Evolutionary conservation across 805 yeast genomes (phyloP).

Genomic region (Saccharomycopsis sp.): DNA sequence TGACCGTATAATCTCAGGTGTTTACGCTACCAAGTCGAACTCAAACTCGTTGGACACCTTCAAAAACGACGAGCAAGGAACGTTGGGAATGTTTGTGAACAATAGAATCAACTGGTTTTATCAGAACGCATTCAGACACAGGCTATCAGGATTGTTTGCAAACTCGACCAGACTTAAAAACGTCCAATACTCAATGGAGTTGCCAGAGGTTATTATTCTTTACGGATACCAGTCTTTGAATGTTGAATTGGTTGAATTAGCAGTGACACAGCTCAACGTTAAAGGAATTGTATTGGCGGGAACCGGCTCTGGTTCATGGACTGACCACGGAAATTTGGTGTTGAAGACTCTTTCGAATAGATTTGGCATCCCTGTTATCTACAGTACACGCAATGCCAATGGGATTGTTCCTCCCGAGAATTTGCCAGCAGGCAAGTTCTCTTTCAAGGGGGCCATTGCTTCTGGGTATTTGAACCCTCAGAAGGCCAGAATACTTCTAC

Average conservation of each 20-base stretch:
- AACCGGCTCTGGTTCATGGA: constrained; percentile 65
- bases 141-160: constrained; percentile 17
- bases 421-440: constrained; percentile 20
- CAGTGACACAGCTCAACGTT: constrained; percentile 38
- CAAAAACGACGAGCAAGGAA: constrained; percentile 62
- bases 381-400: constrained; percentile 62
- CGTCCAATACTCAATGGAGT: constrained; percentile 13
- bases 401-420: constrained; percentile 59
- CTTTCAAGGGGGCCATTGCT: constrained; percentile 34
- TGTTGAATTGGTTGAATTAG: constrained; percentile 39
- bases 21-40: constrained; percentile 62
- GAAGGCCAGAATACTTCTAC: constrained; percentile 43
- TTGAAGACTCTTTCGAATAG: constrained; percentile 34
- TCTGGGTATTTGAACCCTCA: constrained; percentile 48
- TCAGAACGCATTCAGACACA: constrained; percentile 10
- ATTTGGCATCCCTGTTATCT: constrained; percentile 45
- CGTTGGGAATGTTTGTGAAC: constrained; percentile 62
- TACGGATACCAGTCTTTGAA: constrained; percentile 59
- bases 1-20: constrained; percentile 64
- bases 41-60: constrained; percentile 68
- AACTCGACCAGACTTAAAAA: constrained; percentile 15
- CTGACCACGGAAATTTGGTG: constrained; percentile 42
- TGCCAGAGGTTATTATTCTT: constrained; percentile 45
- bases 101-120: constrained; percentile 47
- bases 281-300: constrained; percentile 60